Percentiles rank a stretch among this genome's conserved stretches.
Evolutionary conservation across 441 rosid genomes (phyloP).

Genomic region (Erodium texanum): DNA sequence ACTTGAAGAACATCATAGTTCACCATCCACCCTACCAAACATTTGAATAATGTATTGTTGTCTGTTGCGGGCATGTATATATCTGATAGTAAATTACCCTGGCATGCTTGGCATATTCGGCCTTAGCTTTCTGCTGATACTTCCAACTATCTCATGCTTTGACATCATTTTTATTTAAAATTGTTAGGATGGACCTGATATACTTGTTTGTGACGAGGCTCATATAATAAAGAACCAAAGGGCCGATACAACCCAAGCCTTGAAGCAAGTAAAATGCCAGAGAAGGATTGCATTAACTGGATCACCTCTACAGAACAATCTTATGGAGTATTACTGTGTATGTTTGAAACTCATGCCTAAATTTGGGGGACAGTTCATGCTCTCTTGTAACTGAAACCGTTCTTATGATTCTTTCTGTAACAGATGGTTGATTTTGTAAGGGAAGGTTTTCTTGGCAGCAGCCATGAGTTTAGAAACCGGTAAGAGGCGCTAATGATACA

Average conservation of each 20-base stretch:
- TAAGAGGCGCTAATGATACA: constrained; percentile 29
- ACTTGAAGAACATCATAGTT: background rate
- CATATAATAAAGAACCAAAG: constrained; percentile 93
- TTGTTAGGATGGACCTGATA: constrained; percentile 95
- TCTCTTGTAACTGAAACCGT: background rate
- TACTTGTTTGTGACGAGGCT: constrained; percentile 99
- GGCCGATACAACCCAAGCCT: constrained; percentile 96
- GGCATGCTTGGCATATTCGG: background rate
- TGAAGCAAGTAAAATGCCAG: constrained; percentile 95
- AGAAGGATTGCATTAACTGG: constrained; percentile 99
- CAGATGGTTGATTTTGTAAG: constrained; percentile 99
- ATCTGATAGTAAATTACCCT: background rate
- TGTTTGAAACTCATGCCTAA: constrained; percentile 21
- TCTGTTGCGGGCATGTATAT: too few relatives aligned
- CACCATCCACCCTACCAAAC: background rate
- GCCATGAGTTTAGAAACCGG: constrained; percentile 98
- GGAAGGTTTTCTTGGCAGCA: constrained; percentile 99
- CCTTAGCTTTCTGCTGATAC: background rate
- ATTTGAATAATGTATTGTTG: background rate
- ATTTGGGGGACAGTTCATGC: background rate
- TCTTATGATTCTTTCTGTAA: constrained; percentile 22
- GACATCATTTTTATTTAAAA: constrained; percentile 14
- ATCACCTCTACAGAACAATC: constrained; percentile 98
- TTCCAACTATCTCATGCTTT: background rate
- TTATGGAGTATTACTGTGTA: constrained; percentile 99